Evolutionary conservation across 129 eudicot species (phyloP).

Genomic region (Escallonia rubra): DNA sequence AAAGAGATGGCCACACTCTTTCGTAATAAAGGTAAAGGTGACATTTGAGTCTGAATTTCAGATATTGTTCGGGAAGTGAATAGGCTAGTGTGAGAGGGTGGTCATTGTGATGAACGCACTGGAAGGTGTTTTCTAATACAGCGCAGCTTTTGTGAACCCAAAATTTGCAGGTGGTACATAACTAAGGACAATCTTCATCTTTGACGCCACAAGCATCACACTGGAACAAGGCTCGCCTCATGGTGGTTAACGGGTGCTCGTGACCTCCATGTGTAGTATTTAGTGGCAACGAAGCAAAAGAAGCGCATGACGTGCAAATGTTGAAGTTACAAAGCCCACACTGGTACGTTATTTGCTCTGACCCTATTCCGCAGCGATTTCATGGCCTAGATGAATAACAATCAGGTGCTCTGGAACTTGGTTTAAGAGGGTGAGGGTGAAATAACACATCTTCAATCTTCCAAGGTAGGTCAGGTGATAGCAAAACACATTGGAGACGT

Average conservation of each 20-base stretch:
- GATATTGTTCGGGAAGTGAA: background rate
- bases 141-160: background rate
- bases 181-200: background rate
- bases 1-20: background rate
- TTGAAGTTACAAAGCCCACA: too few relatives aligned
- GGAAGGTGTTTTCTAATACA: background rate
- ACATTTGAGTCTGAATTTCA: background rate
- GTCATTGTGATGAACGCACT: background rate
- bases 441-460: too few relatives aligned
- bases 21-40: background rate
- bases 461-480: too few relatives aligned
- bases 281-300: too few relatives aligned
- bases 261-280: background rate
- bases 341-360: too few relatives aligned
- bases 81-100: background rate
- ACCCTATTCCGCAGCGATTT: too few relatives aligned
- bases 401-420: too few relatives aligned
- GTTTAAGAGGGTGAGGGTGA: too few relatives aligned
- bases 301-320: too few relatives aligned
- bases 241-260: background rate
- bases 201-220: background rate
- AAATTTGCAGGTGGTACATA: background rate
- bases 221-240: background rate
- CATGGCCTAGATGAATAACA: too few relatives aligned
- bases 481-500: background rate